Percentiles rank a stretch among this genome's conserved stretches.
Conservation (phyloP, 1,139 yeast genomes). For the Lodderomyces metapsilosis region DNA sequence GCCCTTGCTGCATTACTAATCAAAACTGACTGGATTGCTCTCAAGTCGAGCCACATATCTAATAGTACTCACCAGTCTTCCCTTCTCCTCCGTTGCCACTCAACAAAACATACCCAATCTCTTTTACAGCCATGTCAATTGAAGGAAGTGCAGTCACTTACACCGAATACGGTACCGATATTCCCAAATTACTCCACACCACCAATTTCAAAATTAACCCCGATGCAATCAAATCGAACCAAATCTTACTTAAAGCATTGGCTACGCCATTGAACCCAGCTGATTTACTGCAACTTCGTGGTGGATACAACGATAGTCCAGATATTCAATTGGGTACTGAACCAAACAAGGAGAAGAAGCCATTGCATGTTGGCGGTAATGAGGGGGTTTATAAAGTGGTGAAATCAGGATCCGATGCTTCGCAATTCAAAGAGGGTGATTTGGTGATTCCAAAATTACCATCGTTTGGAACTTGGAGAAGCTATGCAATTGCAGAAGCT, state of each 20-base stretch:
- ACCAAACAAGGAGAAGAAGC: slow-evolving; percentile 20
- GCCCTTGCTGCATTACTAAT: too few species aligned
- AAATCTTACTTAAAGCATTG: slow-evolving; percentile 54
- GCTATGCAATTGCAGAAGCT: slow-evolving; percentile 23
- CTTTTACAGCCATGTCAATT: slow-evolving; percentile 8
- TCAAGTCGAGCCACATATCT: too few species aligned
- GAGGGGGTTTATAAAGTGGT: slow-evolving; percentile 33
- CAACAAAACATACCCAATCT: too few species aligned
- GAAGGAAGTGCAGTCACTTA: slow-evolving; percentile 27
- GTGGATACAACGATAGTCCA: slow-evolving; percentile 85
- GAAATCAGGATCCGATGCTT: slow-evolving; percentile 18
- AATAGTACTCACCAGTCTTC: too few species aligned
- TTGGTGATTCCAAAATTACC: slow-evolving; percentile 30
- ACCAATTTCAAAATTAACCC: slow-evolving; percentile 33
- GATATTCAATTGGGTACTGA: slow-evolving; percentile 49
- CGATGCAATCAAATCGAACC: slow-evolving; percentile 30
- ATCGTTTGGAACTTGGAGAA: slow-evolving; percentile 39
- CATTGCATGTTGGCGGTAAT: slow-evolving; percentile 79
- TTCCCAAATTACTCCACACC: slow-evolving; percentile 15
- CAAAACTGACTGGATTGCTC: too few species aligned
- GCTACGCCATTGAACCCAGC: slow-evolving; percentile 93
- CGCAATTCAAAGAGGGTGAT: slow-evolving; percentile 25
- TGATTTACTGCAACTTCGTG: slow-evolving; percentile 85
- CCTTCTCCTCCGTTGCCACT: too few species aligned
- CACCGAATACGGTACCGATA: slow-evolving; percentile 18